A percentile compares a stretch with the other conserved stretches of the same genome.
phyloP scores from a whole-genome alignment of 1,284 basidiomycete species.

The Baeospora myosura region DNA sequence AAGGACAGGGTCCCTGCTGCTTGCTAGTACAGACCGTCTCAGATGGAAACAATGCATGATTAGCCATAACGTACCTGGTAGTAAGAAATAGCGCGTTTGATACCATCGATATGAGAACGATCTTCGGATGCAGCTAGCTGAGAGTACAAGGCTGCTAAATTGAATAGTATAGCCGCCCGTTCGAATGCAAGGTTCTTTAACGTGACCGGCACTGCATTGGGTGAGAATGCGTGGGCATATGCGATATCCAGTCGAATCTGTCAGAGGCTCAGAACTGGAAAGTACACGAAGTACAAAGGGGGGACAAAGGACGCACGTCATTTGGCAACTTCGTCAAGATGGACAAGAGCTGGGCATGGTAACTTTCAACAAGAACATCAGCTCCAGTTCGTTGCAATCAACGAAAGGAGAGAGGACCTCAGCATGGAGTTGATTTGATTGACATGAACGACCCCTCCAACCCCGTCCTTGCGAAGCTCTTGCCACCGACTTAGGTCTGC shows the following conservation, averaged over 20 bases:
- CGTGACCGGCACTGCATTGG: conserved; percentile 51
- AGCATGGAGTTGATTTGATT: conserved; percentile 42
- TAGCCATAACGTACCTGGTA: conserved; percentile 55
- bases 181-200: conserved; percentile 76
- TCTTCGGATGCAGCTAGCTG: conserved; percentile 63
- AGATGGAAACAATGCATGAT: conserved; percentile 3
- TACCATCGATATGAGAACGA: conserved; percentile 67
- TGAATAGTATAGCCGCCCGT: conserved; percentile 71
- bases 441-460: conserved; percentile 51
- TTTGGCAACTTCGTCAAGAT: conserved; percentile 64
- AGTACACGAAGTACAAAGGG: background rate
- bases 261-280: background rate
- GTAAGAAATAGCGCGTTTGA: conserved; percentile 64
- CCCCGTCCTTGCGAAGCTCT: conserved; percentile 56
- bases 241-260: conserved; percentile 76
- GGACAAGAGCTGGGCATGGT: conserved; percentile 81
- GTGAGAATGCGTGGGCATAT: conserved; percentile 66
- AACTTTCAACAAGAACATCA: too few relatives aligned
- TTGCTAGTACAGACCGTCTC: conserved; percentile 36
- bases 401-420: conserved; percentile 27
- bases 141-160: conserved; percentile 77
- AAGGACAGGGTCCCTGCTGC: conserved; percentile 74
- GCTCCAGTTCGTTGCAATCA: conserved; percentile 7
- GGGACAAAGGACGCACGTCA: conserved; percentile 37
- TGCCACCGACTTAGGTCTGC: conserved; percentile 73